A percentile compares a stretch with the other conserved stretches of the same genome.
These are phyloP conservation scores for Trypanosoma brucei DNA, from an alignment of 208 protist genomes.

Conservation along the genomic window DNA sequence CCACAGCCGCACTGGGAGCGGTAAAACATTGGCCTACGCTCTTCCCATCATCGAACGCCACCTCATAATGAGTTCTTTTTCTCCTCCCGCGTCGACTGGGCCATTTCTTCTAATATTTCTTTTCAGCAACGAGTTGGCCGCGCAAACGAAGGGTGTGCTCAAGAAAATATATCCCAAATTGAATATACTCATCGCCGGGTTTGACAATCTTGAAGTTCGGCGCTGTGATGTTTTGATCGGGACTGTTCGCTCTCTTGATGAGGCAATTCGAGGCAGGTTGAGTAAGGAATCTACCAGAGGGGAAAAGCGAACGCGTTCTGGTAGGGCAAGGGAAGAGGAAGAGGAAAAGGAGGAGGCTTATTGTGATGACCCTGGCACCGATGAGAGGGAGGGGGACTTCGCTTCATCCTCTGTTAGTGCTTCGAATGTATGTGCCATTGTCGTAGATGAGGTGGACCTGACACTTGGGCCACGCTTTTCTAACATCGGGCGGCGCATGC, in stretches of 20 bases:
- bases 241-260: slow-evolving; percentile 64
- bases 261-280: slow-evolving; percentile 60
- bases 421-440: slow-evolving; percentile 63
- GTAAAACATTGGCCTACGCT: slow-evolving; percentile 98
- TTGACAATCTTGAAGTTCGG: slow-evolving; percentile 42
- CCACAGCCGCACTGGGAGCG: slow-evolving; percentile 92
- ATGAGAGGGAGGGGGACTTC: slow-evolving; percentile 1
- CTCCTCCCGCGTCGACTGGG: slow-evolving; percentile 12
- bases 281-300: slow-evolving; percentile 10
- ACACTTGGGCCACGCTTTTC: slow-evolving; percentile 87
- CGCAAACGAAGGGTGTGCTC: slow-evolving; percentile 80
- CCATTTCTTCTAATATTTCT: slow-evolving; percentile 87
- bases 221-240: slow-evolving; percentile 71
- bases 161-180: slow-evolving; percentile 64
- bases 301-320: slow-evolving; percentile 22
- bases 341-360: slow-evolving; percentile 13
- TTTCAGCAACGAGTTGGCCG: slow-evolving; percentile 83
- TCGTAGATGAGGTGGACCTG: slow-evolving; percentile 86
- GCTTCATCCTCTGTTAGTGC: slow-evolving; percentile 34
- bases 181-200: slow-evolving; percentile 59
- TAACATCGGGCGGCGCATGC: slow-evolving; percentile 80
- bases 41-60: slow-evolving; percentile 93
- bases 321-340: slow-evolving; percentile 38
- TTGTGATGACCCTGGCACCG: slow-evolving; percentile 18
- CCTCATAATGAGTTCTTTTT: slow-evolving; percentile 41